A percentile compares a stretch with the other conserved stretches of the same genome.
phyloP scores from a whole-genome alignment of 2,329 filamentous ascomycete genomes.

The Emericellopsis cladophorae region DNA sequence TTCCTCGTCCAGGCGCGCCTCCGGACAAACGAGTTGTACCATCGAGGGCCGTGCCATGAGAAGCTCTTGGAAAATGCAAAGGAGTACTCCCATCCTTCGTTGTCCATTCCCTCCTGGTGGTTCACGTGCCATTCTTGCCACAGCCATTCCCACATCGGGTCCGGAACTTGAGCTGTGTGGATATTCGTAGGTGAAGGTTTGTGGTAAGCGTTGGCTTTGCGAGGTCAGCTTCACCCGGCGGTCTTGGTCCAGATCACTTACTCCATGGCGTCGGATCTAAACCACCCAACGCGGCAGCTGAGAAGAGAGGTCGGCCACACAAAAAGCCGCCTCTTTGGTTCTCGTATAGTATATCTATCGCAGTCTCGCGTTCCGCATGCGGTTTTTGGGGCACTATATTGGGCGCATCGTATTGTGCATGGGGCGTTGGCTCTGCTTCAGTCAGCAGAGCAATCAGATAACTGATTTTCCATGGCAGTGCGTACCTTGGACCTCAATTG shows the following conservation, averaged over 20 bases:
- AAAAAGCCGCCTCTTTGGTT: constrained; percentile 87
- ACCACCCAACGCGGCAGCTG: constrained; percentile 68
- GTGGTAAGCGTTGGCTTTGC: constrained; percentile 46
- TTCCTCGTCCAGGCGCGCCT: constrained; percentile 79
- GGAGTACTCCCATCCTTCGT: constrained; percentile 93
- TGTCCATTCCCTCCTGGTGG: constrained; percentile 64
- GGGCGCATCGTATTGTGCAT: constrained; percentile 9
- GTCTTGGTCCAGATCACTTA: constrained; percentile 9
- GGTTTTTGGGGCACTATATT: constrained; percentile 20
- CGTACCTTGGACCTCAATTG: constrained; percentile 20
- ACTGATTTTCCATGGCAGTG: not conserved
- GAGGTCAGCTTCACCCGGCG: constrained; percentile 1
- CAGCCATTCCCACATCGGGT: constrained; percentile 89
- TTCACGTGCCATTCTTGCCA: constrained; percentile 54
- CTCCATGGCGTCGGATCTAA: constrained; percentile 80
- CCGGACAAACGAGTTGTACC: constrained; percentile 94
- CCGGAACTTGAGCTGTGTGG: constrained; percentile 79
- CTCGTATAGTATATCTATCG: constrained; percentile 84
- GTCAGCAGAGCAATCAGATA: constrained; percentile 3
- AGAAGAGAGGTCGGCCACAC: constrained; percentile 85
- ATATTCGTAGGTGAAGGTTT: constrained; percentile 54
- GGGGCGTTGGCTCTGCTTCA: constrained; percentile 15
- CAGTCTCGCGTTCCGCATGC: constrained; percentile 32
- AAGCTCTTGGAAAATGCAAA: constrained; percentile 68
- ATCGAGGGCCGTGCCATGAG: constrained; percentile 79